Evolutionary conservation across 2,329 filamentous ascomycete genomes (phyloP).

Genomic region (Aspergillus sp.): DNA sequence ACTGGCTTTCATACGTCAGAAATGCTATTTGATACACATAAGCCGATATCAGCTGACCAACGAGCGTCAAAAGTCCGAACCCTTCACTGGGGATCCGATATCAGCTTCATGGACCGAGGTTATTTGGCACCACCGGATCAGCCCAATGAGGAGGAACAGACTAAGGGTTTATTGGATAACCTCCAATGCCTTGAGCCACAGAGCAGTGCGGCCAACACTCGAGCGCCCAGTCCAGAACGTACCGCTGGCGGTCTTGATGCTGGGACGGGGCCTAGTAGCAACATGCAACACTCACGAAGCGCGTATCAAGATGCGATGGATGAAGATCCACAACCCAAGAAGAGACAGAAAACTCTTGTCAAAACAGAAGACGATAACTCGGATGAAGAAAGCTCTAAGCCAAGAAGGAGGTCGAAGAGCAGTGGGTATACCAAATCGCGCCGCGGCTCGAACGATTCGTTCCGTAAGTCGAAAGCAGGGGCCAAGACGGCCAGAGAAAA

Average conservation of each 20-base stretch:
- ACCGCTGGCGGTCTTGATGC: constrained; percentile 11
- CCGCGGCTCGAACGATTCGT: constrained; percentile 29
- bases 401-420: constrained; percentile 44
- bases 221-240: constrained; percentile 50
- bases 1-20: constrained; percentile 31
- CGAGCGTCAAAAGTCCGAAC: constrained; percentile 34
- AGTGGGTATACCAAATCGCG: constrained; percentile 29
- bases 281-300: constrained; percentile 7
- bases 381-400: constrained; percentile 26
- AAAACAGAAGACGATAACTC: constrained; percentile 36
- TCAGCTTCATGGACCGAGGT: constrained; percentile 55
- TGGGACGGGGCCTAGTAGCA: constrained; percentile 11
- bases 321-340: constrained; percentile 23
- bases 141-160: constrained; percentile 53
- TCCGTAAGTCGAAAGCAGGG: constrained; percentile 28
- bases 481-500: constrained; percentile 48
- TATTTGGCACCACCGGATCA: constrained; percentile 53
- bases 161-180: constrained; percentile 49
- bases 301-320: constrained; percentile 14
- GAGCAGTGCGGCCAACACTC: constrained; percentile 54
- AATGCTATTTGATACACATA: constrained; percentile 32
- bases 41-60: constrained; percentile 28
- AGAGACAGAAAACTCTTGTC: constrained; percentile 21
- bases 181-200: constrained; percentile 53
- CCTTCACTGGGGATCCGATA: constrained; percentile 63